Conservation (phyloP, 768 basidiomycete species). For the Panaeolus cyanescens region DNA sequence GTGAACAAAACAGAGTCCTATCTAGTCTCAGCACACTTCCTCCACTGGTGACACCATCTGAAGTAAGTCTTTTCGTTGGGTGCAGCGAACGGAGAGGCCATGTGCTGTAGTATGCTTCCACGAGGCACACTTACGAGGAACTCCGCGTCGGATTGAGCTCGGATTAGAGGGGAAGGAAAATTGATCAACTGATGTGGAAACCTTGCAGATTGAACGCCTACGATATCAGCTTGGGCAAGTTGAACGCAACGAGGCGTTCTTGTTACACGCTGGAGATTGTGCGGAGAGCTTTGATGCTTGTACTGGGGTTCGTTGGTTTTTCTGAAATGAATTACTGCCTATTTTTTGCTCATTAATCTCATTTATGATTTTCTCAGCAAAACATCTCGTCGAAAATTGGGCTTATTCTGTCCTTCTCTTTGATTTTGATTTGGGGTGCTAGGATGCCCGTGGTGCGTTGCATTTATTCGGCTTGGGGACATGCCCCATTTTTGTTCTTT, state of each 20-base stretch:
- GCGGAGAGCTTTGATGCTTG: constrained; percentile 95
- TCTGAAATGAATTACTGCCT: constrained; percentile 13
- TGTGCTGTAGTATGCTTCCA: background rate
- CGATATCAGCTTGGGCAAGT: constrained; percentile 79
- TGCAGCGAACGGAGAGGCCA: background rate
- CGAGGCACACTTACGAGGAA: constrained; percentile 1
- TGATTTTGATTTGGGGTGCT: constrained; percentile 93
- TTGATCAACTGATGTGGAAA: background rate
- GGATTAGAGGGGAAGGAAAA: background rate
- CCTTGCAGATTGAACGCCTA: constrained; percentile 75
- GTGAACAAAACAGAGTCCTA: constrained; percentile 58
- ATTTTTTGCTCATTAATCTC: constrained; percentile 3
- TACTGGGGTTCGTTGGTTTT: constrained; percentile 62
- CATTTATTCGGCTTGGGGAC: background rate
- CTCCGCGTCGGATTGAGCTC: background rate
- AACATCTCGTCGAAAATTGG: constrained; percentile 89
- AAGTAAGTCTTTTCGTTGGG: constrained; percentile 51
- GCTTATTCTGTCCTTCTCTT: constrained; percentile 90
- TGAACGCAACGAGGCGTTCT: constrained; percentile 85
- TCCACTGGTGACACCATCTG: constrained; percentile 89
- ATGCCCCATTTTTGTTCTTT: constrained; percentile 4
- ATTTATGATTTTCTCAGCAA: constrained; percentile 48
- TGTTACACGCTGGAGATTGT: constrained; percentile 97
- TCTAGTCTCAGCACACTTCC: constrained; percentile 77
- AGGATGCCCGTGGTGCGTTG: constrained; percentile 86